phyloP scores from a whole-genome alignment of 2,329 filamentous ascomycete species.

The Canariomyces notabilis region DNA sequence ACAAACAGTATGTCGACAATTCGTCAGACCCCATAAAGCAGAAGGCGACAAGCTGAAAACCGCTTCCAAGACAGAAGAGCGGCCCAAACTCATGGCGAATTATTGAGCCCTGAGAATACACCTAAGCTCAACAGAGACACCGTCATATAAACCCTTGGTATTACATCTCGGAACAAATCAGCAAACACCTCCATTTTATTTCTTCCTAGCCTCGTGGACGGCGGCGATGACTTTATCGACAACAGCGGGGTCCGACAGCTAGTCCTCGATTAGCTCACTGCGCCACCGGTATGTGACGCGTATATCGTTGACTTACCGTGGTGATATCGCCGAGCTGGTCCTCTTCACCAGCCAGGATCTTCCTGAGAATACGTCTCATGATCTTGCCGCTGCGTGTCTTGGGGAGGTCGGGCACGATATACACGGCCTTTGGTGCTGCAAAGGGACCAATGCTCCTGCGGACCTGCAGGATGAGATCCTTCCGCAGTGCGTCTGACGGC shows the following conservation, averaged over 20 bases:
- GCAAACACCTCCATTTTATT: constrained; percentile 32
- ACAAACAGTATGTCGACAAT: too few species aligned
- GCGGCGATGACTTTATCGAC: constrained; percentile 83
- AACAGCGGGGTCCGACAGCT: constrained; percentile 85
- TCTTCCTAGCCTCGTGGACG: constrained; percentile 61
- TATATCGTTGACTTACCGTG: constrained; percentile 58
- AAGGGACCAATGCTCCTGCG: constrained; percentile 97
- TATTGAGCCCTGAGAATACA: background rate
- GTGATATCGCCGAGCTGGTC: constrained; percentile 92
- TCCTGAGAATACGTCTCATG: constrained; percentile 93
- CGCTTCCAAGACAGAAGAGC: too few species aligned
- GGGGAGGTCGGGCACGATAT: constrained; percentile 85
- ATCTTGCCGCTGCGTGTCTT: constrained; percentile 99
- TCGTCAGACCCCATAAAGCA: too few species aligned
- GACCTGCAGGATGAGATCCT: constrained; percentile 91
- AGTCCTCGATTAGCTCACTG: constrained; percentile 20
- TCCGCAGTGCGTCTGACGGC: constrained; percentile 72
- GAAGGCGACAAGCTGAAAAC: too few species aligned
- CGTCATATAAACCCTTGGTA: constrained; percentile 14
- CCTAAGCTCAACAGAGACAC: constrained; percentile 2
- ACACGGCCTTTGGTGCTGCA: constrained; percentile 90
- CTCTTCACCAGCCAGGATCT: constrained; percentile 95
- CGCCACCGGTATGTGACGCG: constrained; percentile 5
- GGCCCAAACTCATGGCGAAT: background rate
- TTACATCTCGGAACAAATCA: constrained; percentile 4